A percentile compares a stretch with the other conserved stretches of the same genome.
These are phyloP conservation scores for Protomyces pachydermus DNA, from an alignment of 1,139 yeast species.

Conservation along the genomic window DNA sequence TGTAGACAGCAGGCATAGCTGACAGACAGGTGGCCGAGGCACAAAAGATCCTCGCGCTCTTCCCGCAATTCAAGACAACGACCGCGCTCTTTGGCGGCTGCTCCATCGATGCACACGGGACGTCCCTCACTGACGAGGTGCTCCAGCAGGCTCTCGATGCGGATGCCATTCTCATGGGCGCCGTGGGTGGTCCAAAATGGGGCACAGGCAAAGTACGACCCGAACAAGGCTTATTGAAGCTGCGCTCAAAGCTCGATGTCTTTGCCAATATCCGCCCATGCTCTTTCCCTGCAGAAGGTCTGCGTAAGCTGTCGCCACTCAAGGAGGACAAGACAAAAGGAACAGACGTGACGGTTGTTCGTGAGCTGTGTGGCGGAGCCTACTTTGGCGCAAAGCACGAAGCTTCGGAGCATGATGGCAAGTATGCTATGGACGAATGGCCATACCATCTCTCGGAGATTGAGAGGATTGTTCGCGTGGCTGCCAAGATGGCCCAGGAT, in stretches of 20 bases:
- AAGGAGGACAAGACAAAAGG: constrained; percentile 80
- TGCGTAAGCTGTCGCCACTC: constrained; percentile 81
- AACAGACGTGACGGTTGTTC: constrained; percentile 83
- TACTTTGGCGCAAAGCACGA: constrained; percentile 94
- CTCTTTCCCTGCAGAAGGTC: constrained; percentile 80
- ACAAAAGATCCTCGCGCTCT: constrained; percentile 77
- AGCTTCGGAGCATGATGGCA: constrained; percentile 58
- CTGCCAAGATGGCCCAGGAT: constrained; percentile 92
- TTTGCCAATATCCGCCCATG: constrained; percentile 97
- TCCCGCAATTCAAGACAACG: constrained; percentile 58
- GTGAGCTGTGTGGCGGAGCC: constrained; percentile 96
- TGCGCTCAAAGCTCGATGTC: constrained; percentile 86
- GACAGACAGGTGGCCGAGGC: constrained; percentile 58
- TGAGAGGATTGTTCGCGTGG: constrained; percentile 94
- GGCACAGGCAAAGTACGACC: constrained; percentile 92
- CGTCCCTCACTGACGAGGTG: constrained; percentile 82
- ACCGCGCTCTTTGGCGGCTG: constrained; percentile 91
- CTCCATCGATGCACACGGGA: constrained; percentile 94
- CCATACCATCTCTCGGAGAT: constrained; percentile 86
- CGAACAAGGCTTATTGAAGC: constrained; percentile 89
- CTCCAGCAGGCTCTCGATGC: constrained; percentile 79
- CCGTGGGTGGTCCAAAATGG: constrained; percentile 99
- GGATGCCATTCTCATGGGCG: constrained; percentile 91
- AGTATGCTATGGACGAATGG: constrained; percentile 86
- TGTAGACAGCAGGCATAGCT: neutral